These are phyloP conservation scores for Scheffersomyces insectosa DNA, from an alignment of 1,139 yeast species.

Conservation along the genomic window DNA sequence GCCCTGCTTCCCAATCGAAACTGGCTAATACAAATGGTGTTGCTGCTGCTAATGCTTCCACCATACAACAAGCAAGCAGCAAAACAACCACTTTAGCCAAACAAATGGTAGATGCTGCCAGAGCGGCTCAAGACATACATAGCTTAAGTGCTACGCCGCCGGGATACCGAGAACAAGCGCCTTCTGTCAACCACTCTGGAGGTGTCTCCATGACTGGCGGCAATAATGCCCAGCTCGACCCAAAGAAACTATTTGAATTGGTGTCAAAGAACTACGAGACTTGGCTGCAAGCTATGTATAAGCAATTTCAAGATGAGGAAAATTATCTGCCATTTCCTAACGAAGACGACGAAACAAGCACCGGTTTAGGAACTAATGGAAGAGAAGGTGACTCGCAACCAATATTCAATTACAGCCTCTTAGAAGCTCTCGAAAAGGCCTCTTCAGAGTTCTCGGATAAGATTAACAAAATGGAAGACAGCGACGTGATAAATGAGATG, in stretches of 20 bases:
- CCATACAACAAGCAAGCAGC: too few species aligned
- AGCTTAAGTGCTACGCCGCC: too few species aligned
- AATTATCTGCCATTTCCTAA: slow-evolving; percentile 34
- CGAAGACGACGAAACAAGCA: slow-evolving; percentile 14
- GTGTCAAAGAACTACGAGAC: slow-evolving; percentile 40
- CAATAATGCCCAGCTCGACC: slow-evolving; percentile 15
- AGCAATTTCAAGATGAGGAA: slow-evolving; percentile 24
- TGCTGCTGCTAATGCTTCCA: too few species aligned
- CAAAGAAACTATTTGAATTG: slow-evolving; percentile 33
- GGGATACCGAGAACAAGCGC: too few species aligned
- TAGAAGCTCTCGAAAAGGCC: slow-evolving; percentile 35
- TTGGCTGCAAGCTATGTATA: slow-evolving; percentile 39
- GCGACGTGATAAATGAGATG: slow-evolving; percentile 5
- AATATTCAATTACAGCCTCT: slow-evolving; percentile 30
- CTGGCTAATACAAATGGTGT: too few species aligned
- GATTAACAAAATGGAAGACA: slow-evolving; percentile 12
- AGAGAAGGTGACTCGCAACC: slow-evolving; percentile 15
- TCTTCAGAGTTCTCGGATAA: slow-evolving; percentile 18
- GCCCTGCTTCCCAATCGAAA: too few species aligned
- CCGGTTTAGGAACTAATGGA: slow-evolving; percentile 4
- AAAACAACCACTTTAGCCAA: too few species aligned
- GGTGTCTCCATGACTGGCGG: too few species aligned
- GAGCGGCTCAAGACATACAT: too few species aligned
- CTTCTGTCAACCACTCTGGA: too few species aligned
- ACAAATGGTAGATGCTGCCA: too few species aligned